These are phyloP conservation scores for Fraxinus sp. DNA, from an alignment of 305 asterid species.

Conservation along the genomic window DNA sequence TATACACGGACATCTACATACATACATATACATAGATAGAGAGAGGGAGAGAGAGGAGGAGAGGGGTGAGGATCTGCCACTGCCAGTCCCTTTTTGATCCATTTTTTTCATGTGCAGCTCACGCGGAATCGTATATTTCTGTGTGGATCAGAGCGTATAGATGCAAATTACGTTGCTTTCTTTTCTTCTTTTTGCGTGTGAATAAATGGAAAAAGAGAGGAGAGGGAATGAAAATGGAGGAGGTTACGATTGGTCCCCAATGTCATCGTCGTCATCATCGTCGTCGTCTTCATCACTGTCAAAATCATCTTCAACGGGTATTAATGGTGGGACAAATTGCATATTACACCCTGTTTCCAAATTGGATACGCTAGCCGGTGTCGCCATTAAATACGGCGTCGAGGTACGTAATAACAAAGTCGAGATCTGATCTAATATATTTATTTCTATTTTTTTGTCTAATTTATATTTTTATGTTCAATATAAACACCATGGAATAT, in stretches of 20 bases:
- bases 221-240: slow-evolving; percentile 26
- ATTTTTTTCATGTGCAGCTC: slow-evolving; percentile 13
- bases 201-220: slow-evolving; percentile 32
- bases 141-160: background rate
- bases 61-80: slow-evolving; percentile 29
- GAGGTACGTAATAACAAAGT: slow-evolving; percentile 33
- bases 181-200: background rate
- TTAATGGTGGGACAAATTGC: slow-evolving; percentile 27
- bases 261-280: background rate
- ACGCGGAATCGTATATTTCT: background rate
- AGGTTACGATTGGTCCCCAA: background rate
- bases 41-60: background rate
- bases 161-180: slow-evolving; percentile 5
- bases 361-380: slow-evolving; percentile 58
- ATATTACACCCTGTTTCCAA: slow-evolving; percentile 48
- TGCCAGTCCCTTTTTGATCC: slow-evolving; percentile 16
- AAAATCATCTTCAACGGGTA: slow-evolving; percentile 21
- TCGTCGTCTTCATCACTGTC: slow-evolving; percentile 22
- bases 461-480: background rate
- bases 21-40: background rate
- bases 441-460: background rate
- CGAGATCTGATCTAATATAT: background rate
- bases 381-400: slow-evolving; percentile 58
- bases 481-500: background rate
- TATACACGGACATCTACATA: background rate